phyloP scores from a whole-genome alignment of 2,329 filamentous ascomycete genomes.

The Leptosphaerulina australis region DNA sequence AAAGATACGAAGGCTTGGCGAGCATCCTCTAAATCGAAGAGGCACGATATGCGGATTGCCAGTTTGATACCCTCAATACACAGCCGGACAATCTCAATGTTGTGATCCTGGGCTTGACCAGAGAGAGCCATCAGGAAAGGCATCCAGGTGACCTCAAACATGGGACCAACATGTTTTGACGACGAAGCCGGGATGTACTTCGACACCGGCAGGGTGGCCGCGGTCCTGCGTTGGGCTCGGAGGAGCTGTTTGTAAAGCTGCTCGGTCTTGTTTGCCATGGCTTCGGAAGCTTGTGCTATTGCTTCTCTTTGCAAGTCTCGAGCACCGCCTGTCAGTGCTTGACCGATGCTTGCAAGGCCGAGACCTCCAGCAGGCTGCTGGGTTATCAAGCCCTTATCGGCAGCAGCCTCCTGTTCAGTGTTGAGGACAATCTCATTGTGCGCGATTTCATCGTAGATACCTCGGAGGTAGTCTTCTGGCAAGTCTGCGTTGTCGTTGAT shows the following conservation, averaged over 20 bases:
- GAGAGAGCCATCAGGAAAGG: conserved; percentile 95
- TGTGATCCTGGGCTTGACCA: conserved; percentile 91
- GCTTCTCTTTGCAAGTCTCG: conserved; percentile 91
- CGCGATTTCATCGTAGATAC: conserved; percentile 91
- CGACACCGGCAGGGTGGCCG: conserved; percentile 68
- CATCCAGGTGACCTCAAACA: conserved; percentile 99
- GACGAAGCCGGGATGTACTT: conserved; percentile 91
- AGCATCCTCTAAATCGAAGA: conserved; percentile 92
- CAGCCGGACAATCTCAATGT: conserved; percentile 86
- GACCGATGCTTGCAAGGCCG: conserved; percentile 81
- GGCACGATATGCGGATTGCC: conserved; percentile 88
- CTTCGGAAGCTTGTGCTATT: conserved; percentile 92
- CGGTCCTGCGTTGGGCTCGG: conserved; percentile 82
- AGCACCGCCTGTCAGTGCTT: conserved; percentile 89
- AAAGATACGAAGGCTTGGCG: conserved; percentile 94
- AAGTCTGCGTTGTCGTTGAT: conserved; percentile 97
- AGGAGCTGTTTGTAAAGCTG: conserved; percentile 94
- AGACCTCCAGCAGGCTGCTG: conserved; percentile 64
- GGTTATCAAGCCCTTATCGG: conserved; percentile 69
- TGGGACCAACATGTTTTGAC: conserved; percentile 91
- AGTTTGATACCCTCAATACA: conserved; percentile 96
- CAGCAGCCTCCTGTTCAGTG: conserved; percentile 88
- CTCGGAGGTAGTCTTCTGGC: conserved; percentile 86
- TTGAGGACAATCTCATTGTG: conserved; percentile 92
- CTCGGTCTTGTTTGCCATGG: conserved; percentile 80